Evolutionary conservation across 805 yeast species (phyloP).

Genomic region (Candida yuanshanica): DNA sequence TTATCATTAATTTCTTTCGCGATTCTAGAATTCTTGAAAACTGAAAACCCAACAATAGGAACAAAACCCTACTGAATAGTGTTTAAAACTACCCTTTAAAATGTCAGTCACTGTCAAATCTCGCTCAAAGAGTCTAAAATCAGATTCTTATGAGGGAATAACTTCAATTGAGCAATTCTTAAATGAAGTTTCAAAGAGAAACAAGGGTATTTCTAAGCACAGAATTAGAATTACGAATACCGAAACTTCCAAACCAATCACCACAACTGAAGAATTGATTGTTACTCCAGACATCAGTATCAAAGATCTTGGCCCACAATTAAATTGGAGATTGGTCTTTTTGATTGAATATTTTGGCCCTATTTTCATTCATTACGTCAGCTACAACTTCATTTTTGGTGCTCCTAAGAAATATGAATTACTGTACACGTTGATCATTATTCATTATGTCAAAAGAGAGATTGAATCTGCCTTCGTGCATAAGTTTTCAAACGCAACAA

Average conservation of each 20-base stretch:
- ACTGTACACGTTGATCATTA: conserved; percentile 42
- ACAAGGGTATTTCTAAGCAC: conserved; percentile 37
- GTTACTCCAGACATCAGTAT: conserved; percentile 41
- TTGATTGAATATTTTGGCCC: conserved; percentile 89
- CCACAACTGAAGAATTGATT: conserved; percentile 10
- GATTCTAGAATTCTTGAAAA: neutral
- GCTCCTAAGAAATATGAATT: conserved; percentile 23
- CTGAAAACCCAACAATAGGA: neutral
- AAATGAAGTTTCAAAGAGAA: conserved; percentile 36
- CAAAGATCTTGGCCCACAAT: conserved; percentile 91
- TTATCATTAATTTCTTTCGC: too few relatives aligned
- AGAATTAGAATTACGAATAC: conserved; percentile 47
- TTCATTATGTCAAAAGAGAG: conserved; percentile 86
- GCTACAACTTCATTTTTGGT: conserved; percentile 40
- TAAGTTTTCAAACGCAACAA: conserved; percentile 79
- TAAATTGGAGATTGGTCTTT: conserved; percentile 89
- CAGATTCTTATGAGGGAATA: conserved; percentile 31
- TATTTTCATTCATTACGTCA: conserved; percentile 65
- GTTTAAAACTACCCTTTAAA: neutral
- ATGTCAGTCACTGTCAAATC: conserved; percentile 43
- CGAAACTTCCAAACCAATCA: conserved; percentile 14
- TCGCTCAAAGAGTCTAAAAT: conserved; percentile 53
- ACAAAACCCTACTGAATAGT: neutral
- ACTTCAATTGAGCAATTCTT: conserved; percentile 36
- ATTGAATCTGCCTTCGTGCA: conserved; percentile 82